phyloP scores from a whole-genome alignment of 305 asterid genomes.

The Fraxinus albicans region DNA sequence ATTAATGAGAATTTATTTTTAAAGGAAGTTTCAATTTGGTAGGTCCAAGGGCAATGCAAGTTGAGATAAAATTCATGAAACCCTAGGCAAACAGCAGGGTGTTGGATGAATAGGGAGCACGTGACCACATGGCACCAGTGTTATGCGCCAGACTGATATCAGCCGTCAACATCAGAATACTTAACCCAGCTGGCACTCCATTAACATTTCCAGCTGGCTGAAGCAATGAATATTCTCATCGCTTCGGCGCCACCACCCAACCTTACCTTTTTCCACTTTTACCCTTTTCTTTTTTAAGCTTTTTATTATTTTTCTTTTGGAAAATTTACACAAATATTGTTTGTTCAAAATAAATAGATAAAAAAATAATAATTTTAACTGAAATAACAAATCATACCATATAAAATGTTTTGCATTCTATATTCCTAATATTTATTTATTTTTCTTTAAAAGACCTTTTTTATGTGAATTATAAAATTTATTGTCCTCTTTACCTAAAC shows the following conservation, averaged over 20 bases:
- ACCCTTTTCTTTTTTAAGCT: not conserved
- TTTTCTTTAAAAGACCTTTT: too few species aligned
- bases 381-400: too few species aligned
- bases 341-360: too few species aligned
- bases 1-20: too few species aligned
- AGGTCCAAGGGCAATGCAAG: not conserved
- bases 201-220: slow-evolving; percentile 40
- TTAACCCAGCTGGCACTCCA: slow-evolving; percentile 32
- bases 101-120: slow-evolving; percentile 34
- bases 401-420: too few species aligned
- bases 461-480: too few species aligned
- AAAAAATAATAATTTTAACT: too few species aligned
- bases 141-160: slow-evolving; percentile 30
- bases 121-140: slow-evolving; percentile 49
- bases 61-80: not conserved
- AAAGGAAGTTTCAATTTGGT: not conserved
- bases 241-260: not conserved
- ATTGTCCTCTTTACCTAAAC: too few species aligned
- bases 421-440: too few species aligned
- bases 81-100: not conserved
- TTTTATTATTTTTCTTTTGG: not conserved
- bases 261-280: not conserved
- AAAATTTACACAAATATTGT: too few species aligned
- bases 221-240: slow-evolving; percentile 26
- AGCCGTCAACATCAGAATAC: slow-evolving; percentile 56